phyloP scores from a whole-genome alignment of 352 stramenopile species.

The Pythium aristosporum region DNA sequence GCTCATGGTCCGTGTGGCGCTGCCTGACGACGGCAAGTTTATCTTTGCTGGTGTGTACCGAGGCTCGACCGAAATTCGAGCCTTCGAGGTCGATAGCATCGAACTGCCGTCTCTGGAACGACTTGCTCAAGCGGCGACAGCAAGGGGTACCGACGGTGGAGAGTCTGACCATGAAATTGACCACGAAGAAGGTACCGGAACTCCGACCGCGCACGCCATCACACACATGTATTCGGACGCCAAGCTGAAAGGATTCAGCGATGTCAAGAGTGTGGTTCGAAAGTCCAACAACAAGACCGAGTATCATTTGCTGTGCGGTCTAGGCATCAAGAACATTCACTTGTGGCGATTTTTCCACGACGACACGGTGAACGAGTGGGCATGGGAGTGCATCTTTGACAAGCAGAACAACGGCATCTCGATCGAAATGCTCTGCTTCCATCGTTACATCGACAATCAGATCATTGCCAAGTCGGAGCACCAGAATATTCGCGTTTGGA shows the following conservation, averaged over 20 bases:
- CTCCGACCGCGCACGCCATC: slow-evolving; percentile 49
- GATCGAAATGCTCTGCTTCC: slow-evolving; percentile 77
- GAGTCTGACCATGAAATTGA: slow-evolving; percentile 27
- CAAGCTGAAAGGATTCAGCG: slow-evolving; percentile 84
- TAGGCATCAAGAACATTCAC: slow-evolving; percentile 88
- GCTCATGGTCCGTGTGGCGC: slow-evolving; percentile 73
- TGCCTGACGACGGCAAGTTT: slow-evolving; percentile 78
- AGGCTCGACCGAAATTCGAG: slow-evolving; percentile 84
- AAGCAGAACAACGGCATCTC: slow-evolving; percentile 87
- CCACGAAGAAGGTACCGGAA: slow-evolving; percentile 31
- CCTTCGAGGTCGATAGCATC: slow-evolving; percentile 82
- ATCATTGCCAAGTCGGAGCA: slow-evolving; percentile 87
- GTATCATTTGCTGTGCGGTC: slow-evolving; percentile 77
- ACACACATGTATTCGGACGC: slow-evolving; percentile 77
- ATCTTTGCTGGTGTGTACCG: slow-evolving; percentile 86
- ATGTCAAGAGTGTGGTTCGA: slow-evolving; percentile 60
- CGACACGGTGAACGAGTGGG: slow-evolving; percentile 40
- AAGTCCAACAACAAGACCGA: slow-evolving; percentile 45
- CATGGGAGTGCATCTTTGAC: slow-evolving; percentile 85
- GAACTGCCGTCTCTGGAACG: slow-evolving; percentile 39
- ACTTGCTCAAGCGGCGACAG: slow-evolving; percentile 3
- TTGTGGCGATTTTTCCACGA: slow-evolving; percentile 81
- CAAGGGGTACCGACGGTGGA: slow-evolving; percentile 1
- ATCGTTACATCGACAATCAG: slow-evolving; percentile 46
- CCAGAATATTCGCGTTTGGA: slow-evolving; percentile 84